Conservation (phyloP, 176 grass and related monocot genomes). For the Avena eriantha region DNA sequence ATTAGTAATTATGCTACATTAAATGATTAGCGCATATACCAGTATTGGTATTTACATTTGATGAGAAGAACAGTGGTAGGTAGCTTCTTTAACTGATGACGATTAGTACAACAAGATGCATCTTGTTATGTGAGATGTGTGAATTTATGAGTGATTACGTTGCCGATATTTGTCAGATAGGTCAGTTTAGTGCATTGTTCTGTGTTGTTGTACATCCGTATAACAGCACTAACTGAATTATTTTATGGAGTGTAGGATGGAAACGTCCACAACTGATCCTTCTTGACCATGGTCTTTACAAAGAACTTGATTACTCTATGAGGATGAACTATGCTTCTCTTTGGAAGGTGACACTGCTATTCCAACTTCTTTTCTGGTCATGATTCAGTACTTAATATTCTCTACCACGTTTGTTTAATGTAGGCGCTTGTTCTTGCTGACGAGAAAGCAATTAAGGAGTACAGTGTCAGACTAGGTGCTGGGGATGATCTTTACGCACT, state of each 20-base stretch:
- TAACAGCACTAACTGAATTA: conserved; percentile 7
- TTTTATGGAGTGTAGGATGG: conserved; percentile 56
- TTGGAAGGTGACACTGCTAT: conserved; percentile 71
- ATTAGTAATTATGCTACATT: not conserved
- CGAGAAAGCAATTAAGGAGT: conserved; percentile 75
- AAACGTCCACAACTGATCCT: conserved; percentile 87
- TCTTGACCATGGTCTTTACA: conserved; percentile 97
- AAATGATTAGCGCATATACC: not conserved
- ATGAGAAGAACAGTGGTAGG: conserved; percentile 31
- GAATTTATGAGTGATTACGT: not conserved
- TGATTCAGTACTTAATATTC: conserved; percentile 29
- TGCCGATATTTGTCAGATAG: not conserved
- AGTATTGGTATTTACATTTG: conserved; percentile 15
- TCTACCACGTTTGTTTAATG: conserved; percentile 32
- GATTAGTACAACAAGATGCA: not conserved
- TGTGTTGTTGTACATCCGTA: not conserved
- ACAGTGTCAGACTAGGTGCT: conserved; percentile 85
- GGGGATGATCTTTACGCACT: conserved; percentile 84
- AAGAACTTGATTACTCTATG: conserved; percentile 81
- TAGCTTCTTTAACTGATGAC: conserved; percentile 15
- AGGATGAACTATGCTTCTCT: conserved; percentile 95
- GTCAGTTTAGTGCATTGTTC: conserved; percentile 1
- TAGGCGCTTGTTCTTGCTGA: conserved; percentile 84
- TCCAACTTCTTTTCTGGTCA: conserved; percentile 38
- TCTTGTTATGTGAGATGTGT: conserved; percentile 18